These are phyloP conservation scores for Agrostemma githago DNA, from an alignment of 148 eudicot species.

Conservation along the genomic window DNA sequence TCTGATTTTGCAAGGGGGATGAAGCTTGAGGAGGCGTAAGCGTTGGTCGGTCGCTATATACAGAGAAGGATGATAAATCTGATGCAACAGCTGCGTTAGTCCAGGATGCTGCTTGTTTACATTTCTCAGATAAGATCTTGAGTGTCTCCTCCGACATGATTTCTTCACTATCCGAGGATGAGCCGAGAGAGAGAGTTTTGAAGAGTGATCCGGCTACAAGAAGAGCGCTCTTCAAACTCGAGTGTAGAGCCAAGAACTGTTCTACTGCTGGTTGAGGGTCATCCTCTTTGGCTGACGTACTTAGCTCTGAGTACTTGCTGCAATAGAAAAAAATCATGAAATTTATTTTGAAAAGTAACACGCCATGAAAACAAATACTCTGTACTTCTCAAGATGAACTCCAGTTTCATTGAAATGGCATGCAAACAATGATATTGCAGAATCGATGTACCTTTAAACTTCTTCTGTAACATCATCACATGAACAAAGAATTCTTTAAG, in stretches of 20 bases:
- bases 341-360: background rate
- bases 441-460: background rate
- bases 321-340: constrained; percentile 11
- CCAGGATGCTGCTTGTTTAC: constrained; percentile 78
- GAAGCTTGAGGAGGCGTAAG: constrained; percentile 28
- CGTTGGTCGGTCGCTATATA: constrained; percentile 42
- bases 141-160: constrained; percentile 57
- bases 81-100: constrained; percentile 76
- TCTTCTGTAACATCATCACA: background rate
- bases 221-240: constrained; percentile 54
- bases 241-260: constrained; percentile 66
- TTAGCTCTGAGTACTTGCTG: constrained; percentile 77
- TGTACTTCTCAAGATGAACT: background rate
- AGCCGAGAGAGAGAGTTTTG: constrained; percentile 41
- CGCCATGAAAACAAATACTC: background rate
- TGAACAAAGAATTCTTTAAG: background rate
- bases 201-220: constrained; percentile 49
- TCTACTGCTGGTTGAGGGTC: constrained; percentile 83
- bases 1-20: constrained; percentile 28
- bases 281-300: constrained; percentile 66
- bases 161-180: constrained; percentile 63
- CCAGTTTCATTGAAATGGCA: background rate
- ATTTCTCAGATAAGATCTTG: constrained; percentile 50
- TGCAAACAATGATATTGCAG: background rate
- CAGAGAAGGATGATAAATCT: constrained; percentile 62